Base-by-base conservation (phyloP, 306 rosid genomes). In the Dryas drummondii region DNA sequence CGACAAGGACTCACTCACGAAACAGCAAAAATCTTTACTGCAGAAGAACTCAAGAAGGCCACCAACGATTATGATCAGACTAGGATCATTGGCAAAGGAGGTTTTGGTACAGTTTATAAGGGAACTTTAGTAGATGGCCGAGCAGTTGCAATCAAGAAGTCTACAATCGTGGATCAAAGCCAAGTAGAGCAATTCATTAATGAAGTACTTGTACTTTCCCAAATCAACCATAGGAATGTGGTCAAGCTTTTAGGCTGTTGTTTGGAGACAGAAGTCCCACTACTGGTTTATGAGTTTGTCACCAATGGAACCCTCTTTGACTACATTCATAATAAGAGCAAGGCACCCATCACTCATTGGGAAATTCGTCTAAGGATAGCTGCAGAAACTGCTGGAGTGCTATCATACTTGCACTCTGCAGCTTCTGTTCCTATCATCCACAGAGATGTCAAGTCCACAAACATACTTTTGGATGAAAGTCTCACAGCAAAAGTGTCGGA, bases 181-280 rank as follows among this genome's bases (percentile, higher is more conserved):
- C 89, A 83, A 71, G 79, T 54, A 1, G 17, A 75, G 47, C 84
- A 86, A 59, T 88, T 88, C 74, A 80, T 83, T 0, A 83, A 88
- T 14, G 88, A 88, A 68, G 81, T 85, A 5, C 26, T 72, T 7
- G 79, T 88, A 32, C 67, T 85, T 0, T 83, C 88, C 5, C 89
- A 83, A 83, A 81, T 88, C 66, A 85, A 81, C 40, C 89, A 83
- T 4, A 80, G 86, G 6, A 85, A 85, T 70, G 83, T 85, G 52
- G 88, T 81, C 3, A 76, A 68, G 47, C 85, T 88, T 22, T 74
- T 88, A 1, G 91, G 89, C 0, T 87, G 91, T 32, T 87, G 89
- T 74, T 52, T 85, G 7, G 87, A 85, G 42, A 81, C 76, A 0
- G 60, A 85, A 76, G 83, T 82, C 7, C 91, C 89, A 51, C 66